Conservation (phyloP, 768 basidiomycete species). For the Hygrocybe coccinea region DNA sequence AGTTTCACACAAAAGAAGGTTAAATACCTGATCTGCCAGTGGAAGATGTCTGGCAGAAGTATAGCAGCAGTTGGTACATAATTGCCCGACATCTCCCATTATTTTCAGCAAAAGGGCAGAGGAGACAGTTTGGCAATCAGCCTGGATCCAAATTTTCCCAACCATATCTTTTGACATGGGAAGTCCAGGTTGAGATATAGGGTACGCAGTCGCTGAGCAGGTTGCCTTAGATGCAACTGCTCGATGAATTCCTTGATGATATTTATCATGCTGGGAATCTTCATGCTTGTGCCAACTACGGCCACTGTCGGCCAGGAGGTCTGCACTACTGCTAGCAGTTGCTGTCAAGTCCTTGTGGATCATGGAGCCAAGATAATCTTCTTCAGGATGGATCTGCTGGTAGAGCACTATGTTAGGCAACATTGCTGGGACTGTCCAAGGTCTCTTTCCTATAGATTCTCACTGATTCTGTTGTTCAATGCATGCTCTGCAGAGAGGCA, state of each 20-base stretch:
- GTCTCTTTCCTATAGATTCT: background rate
- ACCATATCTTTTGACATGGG: background rate
- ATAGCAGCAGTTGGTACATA: too few species aligned
- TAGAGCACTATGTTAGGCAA: background rate
- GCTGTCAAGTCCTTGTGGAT: background rate
- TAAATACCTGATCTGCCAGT: too few species aligned
- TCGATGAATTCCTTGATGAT: background rate
- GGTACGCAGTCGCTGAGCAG: background rate
- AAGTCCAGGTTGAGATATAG: background rate
- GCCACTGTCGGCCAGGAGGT: background rate
- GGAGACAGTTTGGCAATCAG: background rate
- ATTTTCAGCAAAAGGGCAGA: too few species aligned
- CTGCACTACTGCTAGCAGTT: background rate
- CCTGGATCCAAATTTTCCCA: background rate
- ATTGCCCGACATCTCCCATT: too few species aligned
- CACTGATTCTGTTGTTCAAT: background rate
- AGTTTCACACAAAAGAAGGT: too few species aligned
- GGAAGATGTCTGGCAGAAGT: too few species aligned
- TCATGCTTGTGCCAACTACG: background rate
- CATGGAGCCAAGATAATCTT: background rate
- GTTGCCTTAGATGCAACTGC: background rate
- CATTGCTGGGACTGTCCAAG: background rate
- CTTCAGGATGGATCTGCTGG: background rate
- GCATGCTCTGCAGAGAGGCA: background rate
- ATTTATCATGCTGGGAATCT: background rate